Base-by-base conservation (phyloP, 768 basidiomycete genomes). In the Chalciporus piperatus region DNA sequence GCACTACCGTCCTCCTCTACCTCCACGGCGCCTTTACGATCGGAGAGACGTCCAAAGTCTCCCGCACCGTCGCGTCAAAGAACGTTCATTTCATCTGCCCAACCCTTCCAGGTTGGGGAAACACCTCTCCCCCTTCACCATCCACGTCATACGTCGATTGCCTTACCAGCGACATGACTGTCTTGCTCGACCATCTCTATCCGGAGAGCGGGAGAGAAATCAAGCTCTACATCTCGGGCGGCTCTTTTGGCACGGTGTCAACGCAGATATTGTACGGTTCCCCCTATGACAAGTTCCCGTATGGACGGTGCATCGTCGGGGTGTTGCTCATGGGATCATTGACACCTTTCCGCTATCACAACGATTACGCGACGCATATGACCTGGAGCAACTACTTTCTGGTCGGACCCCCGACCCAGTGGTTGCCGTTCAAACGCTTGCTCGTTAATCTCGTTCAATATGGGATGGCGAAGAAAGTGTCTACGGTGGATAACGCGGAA, bases 41-140 rank as follows among this genome's bases (percentile, higher is more conserved):
- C n/a, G 82, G 81, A 5, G 68, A 72, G 27, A 74, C 75, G 5
- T 63, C 69, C 28, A 56, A 52, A 1, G 57, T 69, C 8, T 70
- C 74, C 3, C 69, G 62, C 13, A 57, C 64, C 25, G 58, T 80
- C 50, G 30, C 69, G 10, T 68, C 74, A 14, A 76, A 71, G 55
- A 59, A 72, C 40, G 63, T 78, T 4, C 81, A 79, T 58, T 67
- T 68, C 45, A 60, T 84, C 37, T 70, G 75, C 11, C 81, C 81
- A 3, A 78, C 82, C 10, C 75, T 84, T 28, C 77, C 80, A 19
- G 82, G 80, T 2, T 83, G 82, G 81, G 82, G 82, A 3, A 71
- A 71, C 41, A 76, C 82, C 6, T 78, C 80, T 0, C 73, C 77
- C 1, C 62, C 73, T 6, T 61, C 60, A 4, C 53, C 67, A 8